These are phyloP conservation scores for Wickerhamiella spandovensis DNA, from an alignment of 805 yeast genomes.

Conservation along the genomic window DNA sequence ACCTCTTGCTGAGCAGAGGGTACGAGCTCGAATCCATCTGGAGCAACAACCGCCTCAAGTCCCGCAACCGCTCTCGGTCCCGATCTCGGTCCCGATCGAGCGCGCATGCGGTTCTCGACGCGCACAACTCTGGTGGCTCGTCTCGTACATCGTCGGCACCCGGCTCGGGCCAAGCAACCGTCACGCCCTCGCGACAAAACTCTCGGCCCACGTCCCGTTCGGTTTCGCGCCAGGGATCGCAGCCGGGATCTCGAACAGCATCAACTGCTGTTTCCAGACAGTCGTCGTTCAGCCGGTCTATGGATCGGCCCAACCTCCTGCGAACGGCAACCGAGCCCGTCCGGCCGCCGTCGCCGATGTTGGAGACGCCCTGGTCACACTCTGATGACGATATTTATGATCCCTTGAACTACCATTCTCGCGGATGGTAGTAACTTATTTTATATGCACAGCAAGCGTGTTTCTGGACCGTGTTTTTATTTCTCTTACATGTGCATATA, in stretches of 20 bases:
- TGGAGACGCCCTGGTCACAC: slow-evolving; percentile 2
- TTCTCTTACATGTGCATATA: background rate
- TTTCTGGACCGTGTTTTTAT: background rate
- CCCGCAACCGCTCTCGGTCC: background rate
- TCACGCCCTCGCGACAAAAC: background rate
- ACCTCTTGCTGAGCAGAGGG: slow-evolving; percentile 8
- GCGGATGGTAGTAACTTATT: slow-evolving; percentile 15
- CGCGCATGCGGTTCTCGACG: background rate
- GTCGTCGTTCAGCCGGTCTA: background rate
- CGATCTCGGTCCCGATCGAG: background rate
- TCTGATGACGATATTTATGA: slow-evolving; percentile 17
- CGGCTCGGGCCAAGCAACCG: background rate
- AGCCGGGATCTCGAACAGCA: background rate
- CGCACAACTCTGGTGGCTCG: background rate
- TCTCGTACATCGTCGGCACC: slow-evolving; percentile 1
- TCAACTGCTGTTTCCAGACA: background rate
- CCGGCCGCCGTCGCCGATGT: background rate
- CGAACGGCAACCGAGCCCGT: slow-evolving; percentile 12
- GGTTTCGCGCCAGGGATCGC: background rate
- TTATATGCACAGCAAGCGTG: background rate
- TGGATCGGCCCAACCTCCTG: slow-evolving; percentile 10
- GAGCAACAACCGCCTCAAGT: background rate
- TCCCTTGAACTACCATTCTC: slow-evolving; percentile 17
- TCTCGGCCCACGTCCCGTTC: background rate
- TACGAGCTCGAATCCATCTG: slow-evolving; percentile 9